Conservation (phyloP, 371 early-diverging fungal genomes). For the Smittium culicis region DNA sequence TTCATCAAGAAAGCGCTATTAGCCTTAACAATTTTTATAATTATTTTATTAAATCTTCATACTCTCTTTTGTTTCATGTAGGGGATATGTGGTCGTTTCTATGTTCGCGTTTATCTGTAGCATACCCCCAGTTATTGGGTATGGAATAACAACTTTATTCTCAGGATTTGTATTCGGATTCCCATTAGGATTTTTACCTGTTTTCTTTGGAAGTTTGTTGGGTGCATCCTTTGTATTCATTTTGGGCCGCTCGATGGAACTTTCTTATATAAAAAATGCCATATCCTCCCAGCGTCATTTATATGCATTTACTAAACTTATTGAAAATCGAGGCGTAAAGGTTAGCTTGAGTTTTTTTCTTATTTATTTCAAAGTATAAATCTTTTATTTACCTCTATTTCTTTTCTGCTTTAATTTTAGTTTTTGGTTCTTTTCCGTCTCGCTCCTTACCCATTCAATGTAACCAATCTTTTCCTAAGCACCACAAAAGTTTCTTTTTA, state of each 20-base stretch:
- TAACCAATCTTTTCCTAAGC: conserved; percentile 53
- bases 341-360: no score
- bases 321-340: no score
- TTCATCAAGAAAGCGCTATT: not conserved
- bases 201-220: conserved; percentile 24
- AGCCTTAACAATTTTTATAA: not conserved
- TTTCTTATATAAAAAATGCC: no score
- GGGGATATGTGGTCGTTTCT: not conserved
- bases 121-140: conserved; percentile 16
- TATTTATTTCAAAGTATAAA: no score
- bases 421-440: conserved; percentile 49
- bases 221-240: conserved; percentile 48
- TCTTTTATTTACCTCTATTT: no score
- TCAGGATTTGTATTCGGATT: conserved; percentile 30
- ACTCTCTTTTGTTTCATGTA: not conserved
- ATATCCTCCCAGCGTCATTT: no score
- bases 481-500: conserved; percentile 43
- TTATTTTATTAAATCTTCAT: not conserved
- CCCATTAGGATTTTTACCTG: conserved; percentile 26
- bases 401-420: no score
- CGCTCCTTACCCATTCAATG: conserved; percentile 62
- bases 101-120: not conserved
- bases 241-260: no score
- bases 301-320: no score
- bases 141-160: conserved; percentile 9